These are phyloP conservation scores for Dalechampia spathulata DNA, from an alignment of 441 rosid genomes.

Conservation along the genomic window DNA sequence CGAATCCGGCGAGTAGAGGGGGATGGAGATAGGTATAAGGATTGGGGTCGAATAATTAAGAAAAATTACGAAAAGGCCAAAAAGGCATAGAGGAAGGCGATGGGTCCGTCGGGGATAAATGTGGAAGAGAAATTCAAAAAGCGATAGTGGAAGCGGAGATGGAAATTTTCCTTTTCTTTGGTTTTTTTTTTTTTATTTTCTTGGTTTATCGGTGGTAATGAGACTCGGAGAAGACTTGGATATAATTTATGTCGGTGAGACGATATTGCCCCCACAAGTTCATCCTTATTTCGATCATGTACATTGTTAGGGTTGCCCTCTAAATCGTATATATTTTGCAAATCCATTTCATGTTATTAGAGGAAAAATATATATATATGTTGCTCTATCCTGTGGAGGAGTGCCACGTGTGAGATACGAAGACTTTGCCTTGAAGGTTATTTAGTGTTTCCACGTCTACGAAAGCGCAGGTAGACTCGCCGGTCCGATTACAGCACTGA, in stretches of 20 bases:
- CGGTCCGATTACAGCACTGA: too few relatives aligned
- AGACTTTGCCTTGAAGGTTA: too few relatives aligned
- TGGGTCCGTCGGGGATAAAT: constrained; percentile 20
- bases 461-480: too few relatives aligned
- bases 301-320: constrained; percentile 6
- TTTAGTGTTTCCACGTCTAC: too few relatives aligned
- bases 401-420: too few relatives aligned
- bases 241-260: constrained; percentile 1
- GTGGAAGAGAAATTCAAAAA: constrained; percentile 13
- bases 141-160: constrained; percentile 2
- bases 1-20: background rate
- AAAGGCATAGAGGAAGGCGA: background rate
- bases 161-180: background rate
- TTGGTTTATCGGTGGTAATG: constrained; percentile 10
- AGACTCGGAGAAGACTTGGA: constrained; percentile 18
- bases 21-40: background rate
- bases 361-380: too few relatives aligned
- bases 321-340: too few relatives aligned
- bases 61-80: constrained; percentile 21
- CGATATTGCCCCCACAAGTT: background rate
- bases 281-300: background rate
- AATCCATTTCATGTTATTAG: too few relatives aligned
- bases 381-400: too few relatives aligned
- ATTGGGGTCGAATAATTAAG: constrained; percentile 17
- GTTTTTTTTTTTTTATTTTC: background rate